Evolutionary conservation across 2,329 filamentous ascomycete species (phyloP), one percentile per base, ranked within the genome.

Genomic region (Alternaria dauci): DNA sequence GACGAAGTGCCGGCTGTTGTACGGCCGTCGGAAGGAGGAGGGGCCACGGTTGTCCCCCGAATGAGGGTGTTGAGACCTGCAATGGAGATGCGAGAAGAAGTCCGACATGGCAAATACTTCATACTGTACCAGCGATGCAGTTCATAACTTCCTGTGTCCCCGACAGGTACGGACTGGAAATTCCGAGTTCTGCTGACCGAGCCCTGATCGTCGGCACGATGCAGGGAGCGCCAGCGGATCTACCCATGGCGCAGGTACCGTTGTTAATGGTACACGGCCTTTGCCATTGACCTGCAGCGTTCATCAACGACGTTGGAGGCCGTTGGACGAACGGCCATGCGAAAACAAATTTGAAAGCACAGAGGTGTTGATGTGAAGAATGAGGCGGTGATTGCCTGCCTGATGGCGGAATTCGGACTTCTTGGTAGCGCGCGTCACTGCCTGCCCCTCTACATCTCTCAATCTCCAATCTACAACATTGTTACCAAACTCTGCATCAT

Each of bases 11-110:
- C 64, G 68, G 67, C 52, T 67, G 51, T 54, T 48, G 42, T 62
- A 58, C 67, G 71, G 73, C 69, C 55, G 61, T 67, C 71, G 70
- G 73, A 70, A 67, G 68, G 65, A 59, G 69, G 70, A 69, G 73
- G 72, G 70, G 71, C 65, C 68, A 69, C 61, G 54, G 59, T 48
- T 57, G 38, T 41, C 46, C 42, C 58, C 63, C 62, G 68, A 61
- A 36, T 57, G 30, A 41, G 32, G 28, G 52, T 55, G 53, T 59
- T 61, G 43, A 50, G 53, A 23, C 9, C 32, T 56, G 16, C n/a
- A 56, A 59, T 61, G 62, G 61, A 63, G 59, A 60, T 38, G 63
- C 63, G 57, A 61, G 39, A 42, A 43, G 26, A 58, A 55, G 58
- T 52, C 59, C 60, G 66, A 36, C 23, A 12, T 46, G 20, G 34